Evolutionary conservation across 805 yeast species (phyloP).

Genomic region (Candida golubevii): DNA sequence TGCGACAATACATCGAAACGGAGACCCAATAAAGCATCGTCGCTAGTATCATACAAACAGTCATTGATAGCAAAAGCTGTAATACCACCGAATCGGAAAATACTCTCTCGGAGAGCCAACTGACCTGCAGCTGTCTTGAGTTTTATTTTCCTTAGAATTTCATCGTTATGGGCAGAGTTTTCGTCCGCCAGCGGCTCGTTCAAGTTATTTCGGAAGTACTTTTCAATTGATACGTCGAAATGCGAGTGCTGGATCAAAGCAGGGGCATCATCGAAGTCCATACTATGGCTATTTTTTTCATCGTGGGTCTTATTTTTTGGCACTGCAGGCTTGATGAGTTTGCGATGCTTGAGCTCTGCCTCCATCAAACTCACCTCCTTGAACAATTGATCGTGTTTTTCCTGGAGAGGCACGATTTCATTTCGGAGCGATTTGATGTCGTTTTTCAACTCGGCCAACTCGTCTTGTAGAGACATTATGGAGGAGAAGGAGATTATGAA

Average conservation of each 20-base stretch:
- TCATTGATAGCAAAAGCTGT: slow-evolving; percentile 50
- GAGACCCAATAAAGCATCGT: slow-evolving; percentile 39
- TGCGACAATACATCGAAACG: slow-evolving; percentile 44
- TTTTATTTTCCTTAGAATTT: slow-evolving; percentile 10
- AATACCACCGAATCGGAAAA: slow-evolving; percentile 45
- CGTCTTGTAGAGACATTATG: slow-evolving; percentile 10
- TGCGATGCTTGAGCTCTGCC: slow-evolving; percentile 10
- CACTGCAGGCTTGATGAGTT: slow-evolving; percentile 8
- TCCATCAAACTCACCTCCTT: slow-evolving; percentile 14
- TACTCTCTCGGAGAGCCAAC: slow-evolving; percentile 38
- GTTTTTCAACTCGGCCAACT: slow-evolving; percentile 7
- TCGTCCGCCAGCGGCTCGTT: neutral
- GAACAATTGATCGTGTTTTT: slow-evolving; percentile 8
- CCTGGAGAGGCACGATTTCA: slow-evolving; percentile 11
- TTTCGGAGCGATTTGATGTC: slow-evolving; percentile 13
- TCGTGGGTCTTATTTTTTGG: neutral
- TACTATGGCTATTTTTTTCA: neutral
- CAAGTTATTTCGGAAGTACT: slow-evolving; percentile 10
- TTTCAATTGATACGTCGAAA: slow-evolving; percentile 16
- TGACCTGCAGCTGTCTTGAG: slow-evolving; percentile 10
- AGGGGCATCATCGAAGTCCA: slow-evolving; percentile 14
- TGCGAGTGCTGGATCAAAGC: slow-evolving; percentile 14
- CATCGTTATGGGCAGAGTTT: neutral
- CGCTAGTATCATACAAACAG: slow-evolving; percentile 20
- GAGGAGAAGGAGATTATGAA: neutral